A percentile compares a stretch with the other conserved stretches of the same genome.
Evolutionary conservation across 2,329 filamentous ascomycete species (phyloP).

Genomic region (Paraconiothyrium brasiliense): DNA sequence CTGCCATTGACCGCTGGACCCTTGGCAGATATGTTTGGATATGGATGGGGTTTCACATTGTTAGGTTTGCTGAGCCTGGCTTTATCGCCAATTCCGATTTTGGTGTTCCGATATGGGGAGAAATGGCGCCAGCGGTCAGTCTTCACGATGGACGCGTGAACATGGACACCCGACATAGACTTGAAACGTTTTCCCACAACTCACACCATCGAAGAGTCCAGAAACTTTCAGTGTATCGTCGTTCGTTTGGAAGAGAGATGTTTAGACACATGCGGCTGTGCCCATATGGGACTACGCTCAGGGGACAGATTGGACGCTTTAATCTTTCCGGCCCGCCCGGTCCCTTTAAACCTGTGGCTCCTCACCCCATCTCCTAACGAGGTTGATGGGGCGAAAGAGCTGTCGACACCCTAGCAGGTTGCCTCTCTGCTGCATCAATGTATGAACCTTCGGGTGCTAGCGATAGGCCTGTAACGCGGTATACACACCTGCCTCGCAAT

Average conservation of each 20-base stretch:
- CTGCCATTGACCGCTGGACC: constrained; percentile 63
- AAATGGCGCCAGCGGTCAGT: constrained; percentile 62
- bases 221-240: neutral
- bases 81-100: constrained; percentile 62
- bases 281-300: neutral
- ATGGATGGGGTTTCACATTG: constrained; percentile 61
- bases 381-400: neutral
- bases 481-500: neutral
- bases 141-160: constrained; percentile 53
- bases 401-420: neutral
- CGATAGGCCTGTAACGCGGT: neutral
- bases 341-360: no score
- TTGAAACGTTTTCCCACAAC: neutral
- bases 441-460: neutral
- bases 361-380: neutral
- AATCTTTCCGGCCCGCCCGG: neutral
- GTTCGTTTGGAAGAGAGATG: neutral
- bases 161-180: neutral
- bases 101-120: constrained; percentile 62
- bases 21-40: constrained; percentile 60
- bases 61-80: constrained; percentile 55
- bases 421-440: neutral
- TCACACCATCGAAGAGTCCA: neutral
- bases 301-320: neutral
- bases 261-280: neutral